A percentile compares a stretch with the other conserved stretches of the same genome.
Evolutionary conservation across 352 stramenopile genomes (phyloP).

Genomic region (Pythium myriotylum): DNA sequence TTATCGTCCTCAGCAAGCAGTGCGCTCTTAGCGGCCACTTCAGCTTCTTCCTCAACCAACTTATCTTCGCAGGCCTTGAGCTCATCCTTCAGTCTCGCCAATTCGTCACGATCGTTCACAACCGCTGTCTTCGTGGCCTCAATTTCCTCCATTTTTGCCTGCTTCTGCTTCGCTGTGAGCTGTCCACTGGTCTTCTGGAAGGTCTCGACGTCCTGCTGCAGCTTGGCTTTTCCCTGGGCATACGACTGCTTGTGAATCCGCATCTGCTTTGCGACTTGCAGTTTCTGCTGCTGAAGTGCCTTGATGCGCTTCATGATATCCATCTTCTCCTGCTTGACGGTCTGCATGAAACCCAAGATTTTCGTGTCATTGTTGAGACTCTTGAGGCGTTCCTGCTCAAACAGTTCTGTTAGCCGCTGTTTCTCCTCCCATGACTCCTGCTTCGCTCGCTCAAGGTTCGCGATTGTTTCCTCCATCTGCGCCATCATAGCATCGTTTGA

Average conservation of each 20-base stretch:
- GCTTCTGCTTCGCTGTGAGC: slow-evolving; percentile 48
- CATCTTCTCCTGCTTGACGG: slow-evolving; percentile 91
- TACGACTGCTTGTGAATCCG: slow-evolving; percentile 79
- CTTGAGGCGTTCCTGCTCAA: slow-evolving; percentile 88
- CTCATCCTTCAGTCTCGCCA: slow-evolving; percentile 61
- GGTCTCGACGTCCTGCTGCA: slow-evolving; percentile 72
- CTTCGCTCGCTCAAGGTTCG: slow-evolving; percentile 86
- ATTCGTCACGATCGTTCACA: slow-evolving; percentile 62
- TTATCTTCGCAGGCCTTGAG: slow-evolving; percentile 62
- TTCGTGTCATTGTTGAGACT: slow-evolving; percentile 82
- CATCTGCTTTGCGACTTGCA: slow-evolving; percentile 73
- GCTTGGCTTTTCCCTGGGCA: slow-evolving; percentile 59
- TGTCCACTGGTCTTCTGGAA: slow-evolving; percentile 66
- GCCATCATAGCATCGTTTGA: slow-evolving; percentile 47
- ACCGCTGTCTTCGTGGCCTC: slow-evolving; percentile 59
- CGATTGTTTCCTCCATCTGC: slow-evolving; percentile 88
- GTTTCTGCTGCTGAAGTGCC: slow-evolving; percentile 78
- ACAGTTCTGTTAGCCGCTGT: slow-evolving; percentile 76
- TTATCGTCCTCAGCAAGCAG: slow-evolving; percentile 83
- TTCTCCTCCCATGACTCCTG: slow-evolving; percentile 92
- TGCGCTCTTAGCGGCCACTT: slow-evolving; percentile 68
- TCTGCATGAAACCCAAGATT: slow-evolving; percentile 89
- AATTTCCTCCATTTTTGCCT: slow-evolving; percentile 64
- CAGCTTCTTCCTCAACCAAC: slow-evolving; percentile 73
- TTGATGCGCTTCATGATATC: slow-evolving; percentile 91